Percentiles rank a stretch among this genome's conserved stretches.
phyloP scores from a whole-genome alignment of 2,329 filamentous ascomycete genomes.

The Tolypocladium pustulatum region DNA sequence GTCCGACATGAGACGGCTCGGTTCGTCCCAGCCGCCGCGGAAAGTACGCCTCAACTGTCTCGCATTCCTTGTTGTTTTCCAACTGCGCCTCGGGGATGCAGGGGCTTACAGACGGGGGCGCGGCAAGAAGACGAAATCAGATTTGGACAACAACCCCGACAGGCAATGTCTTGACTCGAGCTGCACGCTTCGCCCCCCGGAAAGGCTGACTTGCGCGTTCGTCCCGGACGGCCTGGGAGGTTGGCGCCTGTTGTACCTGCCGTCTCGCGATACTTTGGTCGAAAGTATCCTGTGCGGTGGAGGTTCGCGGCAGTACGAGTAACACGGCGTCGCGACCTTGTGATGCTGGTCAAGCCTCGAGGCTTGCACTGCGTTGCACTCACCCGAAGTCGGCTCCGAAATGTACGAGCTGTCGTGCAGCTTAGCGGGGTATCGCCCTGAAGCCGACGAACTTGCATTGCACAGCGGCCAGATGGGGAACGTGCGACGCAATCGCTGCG shows the following conservation, averaged over 20 bases:
- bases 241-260: neutral
- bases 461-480: neutral
- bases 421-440: neutral
- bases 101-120: neutral
- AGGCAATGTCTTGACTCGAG: neutral
- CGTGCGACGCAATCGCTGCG: neutral
- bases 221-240: neutral
- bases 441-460: neutral
- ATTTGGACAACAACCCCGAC: neutral
- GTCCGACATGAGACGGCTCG: neutral
- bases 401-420: neutral
- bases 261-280: neutral
- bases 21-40: neutral
- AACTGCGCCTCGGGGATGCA: neutral
- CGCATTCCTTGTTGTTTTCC: neutral
- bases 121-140: neutral
- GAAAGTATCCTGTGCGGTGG: neutral
- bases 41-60: neutral
- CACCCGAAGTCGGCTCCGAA: neutral
- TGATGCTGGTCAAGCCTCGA: neutral
- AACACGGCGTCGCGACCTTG: neutral
- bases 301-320: neutral
- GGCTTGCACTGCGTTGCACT: neutral
- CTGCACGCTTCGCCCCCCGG: neutral
- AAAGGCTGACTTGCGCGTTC: neutral